These are phyloP conservation scores for Stagonosporopsis cucurbitacearum DNA, from an alignment of 2,329 filamentous ascomycete genomes.

Conservation along the genomic window DNA sequence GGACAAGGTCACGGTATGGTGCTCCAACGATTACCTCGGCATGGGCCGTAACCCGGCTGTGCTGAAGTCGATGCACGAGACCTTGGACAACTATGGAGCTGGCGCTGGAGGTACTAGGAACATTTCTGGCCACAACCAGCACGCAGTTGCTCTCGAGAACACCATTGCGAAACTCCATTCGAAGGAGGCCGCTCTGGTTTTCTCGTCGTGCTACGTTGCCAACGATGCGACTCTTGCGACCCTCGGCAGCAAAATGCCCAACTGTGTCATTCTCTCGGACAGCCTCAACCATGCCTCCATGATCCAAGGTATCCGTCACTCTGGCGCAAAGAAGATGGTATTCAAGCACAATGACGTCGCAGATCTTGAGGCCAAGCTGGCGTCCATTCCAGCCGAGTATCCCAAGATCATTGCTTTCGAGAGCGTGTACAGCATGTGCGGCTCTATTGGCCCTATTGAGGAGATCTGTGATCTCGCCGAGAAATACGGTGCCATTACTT, in stretches of 20 bases:
- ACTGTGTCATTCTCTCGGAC: constrained; percentile 97
- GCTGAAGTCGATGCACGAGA: constrained; percentile 90
- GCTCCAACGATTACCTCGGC: constrained; percentile 97
- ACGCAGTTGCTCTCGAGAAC: constrained; percentile 83
- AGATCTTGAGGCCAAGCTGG: constrained; percentile 91
- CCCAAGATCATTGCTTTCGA: constrained; percentile 99
- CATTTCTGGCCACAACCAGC: constrained; percentile 96
- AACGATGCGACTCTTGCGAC: constrained; percentile 97
- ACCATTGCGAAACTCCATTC: constrained; percentile 87
- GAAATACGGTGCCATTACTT: constrained; percentile 97
- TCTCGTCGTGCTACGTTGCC: constrained; percentile 97
- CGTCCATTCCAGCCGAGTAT: constrained; percentile 79
- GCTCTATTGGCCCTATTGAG: constrained; percentile 93
- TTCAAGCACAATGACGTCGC: constrained; percentile 98
- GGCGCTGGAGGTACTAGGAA: constrained; percentile 96
- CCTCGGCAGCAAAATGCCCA: constrained; percentile 92
- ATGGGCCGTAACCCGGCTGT: constrained; percentile 94
- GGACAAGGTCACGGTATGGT: constrained; percentile 96
- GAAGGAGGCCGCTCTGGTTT: constrained; percentile 91
- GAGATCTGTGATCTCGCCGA: constrained; percentile 95
- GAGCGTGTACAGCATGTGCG: constrained; percentile 99
- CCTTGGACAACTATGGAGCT: constrained; percentile 90
- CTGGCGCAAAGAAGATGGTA: constrained; percentile 94
- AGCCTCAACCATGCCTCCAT: constrained; percentile 98
- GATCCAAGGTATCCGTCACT: constrained; percentile 99